Base-by-base conservation (phyloP, 768 basidiomycete species). In the Nidularia sp. region DNA sequence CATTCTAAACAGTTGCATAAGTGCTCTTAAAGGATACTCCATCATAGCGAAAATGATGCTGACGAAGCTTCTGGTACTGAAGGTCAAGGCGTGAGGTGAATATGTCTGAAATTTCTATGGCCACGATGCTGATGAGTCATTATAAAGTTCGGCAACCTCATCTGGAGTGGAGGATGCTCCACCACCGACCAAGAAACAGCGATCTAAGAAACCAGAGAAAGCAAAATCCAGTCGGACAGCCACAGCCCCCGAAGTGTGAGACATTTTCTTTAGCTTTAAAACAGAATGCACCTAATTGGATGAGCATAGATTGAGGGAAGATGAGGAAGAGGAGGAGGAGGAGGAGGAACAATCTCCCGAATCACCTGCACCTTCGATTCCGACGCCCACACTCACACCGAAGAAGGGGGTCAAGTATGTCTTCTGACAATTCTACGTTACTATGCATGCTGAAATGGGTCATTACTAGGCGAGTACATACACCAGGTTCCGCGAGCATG, bases 361-460 rank as follows among this genome's bases (percentile, higher is more conserved):
- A 18, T 18, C 18, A 18, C 18, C 18, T 18, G 18, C 18, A 18
- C 18, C 52, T 45, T 34, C 12, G 33, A 54, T 51, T 31, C 55
- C 51, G 53, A 53, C 39, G 31, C 47, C n/a, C 13, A 58, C 66
- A 39, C 56, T 45, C 25, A 18, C 68, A 6, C 68, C 65, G 56
- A 66, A 61, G 53, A 65, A 65, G 52, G 66, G 68, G 34, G 55
- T 62, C 6, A 71, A 70, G 68, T 71, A 39, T 52, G 63, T 57
- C 7, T 31, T 29, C 29, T 25, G 18, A 18, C 18, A 18, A 18
- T 18, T 8, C 10, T 18, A 7, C 8, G 36, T 39, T 39, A 39
- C 8, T 9, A 39, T 41, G 46, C 2, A 35, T 35, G 9, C 12
- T 5, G 22, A 13, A 6, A 10, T 31, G 8, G 25, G n/a, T 45